Evolutionary conservation across 768 basidiomycete species (phyloP).

Genomic region (Phaeotremella skinneri): DNA sequence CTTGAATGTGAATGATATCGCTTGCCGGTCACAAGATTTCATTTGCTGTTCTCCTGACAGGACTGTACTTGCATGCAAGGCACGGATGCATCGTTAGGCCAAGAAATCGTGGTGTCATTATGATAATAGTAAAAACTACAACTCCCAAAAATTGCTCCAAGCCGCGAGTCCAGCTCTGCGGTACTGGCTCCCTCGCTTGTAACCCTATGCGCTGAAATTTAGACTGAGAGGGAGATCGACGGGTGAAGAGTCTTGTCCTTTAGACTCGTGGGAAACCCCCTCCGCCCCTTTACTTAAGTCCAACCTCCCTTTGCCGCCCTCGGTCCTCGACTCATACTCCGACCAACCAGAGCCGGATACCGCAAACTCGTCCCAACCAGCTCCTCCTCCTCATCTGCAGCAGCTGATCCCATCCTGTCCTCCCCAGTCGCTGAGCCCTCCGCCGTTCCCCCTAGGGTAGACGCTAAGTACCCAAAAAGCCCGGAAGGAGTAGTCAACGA

Average conservation of each 20-base stretch:
- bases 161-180: no score
- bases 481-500: constrained; percentile 6
- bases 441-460: constrained; percentile 4
- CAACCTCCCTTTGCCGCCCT: constrained; percentile 1
- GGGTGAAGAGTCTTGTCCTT: no score
- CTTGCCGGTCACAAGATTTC: no score
- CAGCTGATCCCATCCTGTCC: background rate
- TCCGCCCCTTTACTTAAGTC: background rate
- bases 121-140: no score
- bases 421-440: background rate
- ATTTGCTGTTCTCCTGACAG: no score
- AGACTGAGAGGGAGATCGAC: no score
- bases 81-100: no score
- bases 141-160: no score
- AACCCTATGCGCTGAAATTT: no score
- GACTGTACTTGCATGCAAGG: no score
- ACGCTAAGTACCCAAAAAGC: constrained; percentile 14
- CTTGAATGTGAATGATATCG: background rate
- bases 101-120: no score
- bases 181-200: no score
- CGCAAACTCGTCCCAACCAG: constrained; percentile 14
- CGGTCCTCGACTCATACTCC: constrained; percentile 5
- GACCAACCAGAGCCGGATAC: constrained; percentile 4
- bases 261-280: background rate
- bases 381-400: constrained; percentile 16